Conservation (phyloP, 345 rosid species). For the Aquilaria malaccensis region DNA sequence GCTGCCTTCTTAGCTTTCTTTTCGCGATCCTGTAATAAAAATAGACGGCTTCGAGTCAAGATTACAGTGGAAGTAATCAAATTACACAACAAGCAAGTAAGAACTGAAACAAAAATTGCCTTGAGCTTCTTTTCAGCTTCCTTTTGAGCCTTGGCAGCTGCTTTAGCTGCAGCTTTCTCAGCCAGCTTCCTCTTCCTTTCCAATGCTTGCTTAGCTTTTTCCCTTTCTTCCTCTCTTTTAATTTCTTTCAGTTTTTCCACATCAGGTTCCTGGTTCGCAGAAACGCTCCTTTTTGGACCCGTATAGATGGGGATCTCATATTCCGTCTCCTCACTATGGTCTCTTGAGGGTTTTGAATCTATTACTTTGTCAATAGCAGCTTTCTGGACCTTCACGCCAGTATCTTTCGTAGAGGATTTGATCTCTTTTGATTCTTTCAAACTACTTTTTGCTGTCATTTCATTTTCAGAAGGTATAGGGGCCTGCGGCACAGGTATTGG, state of each 20-base stretch:
- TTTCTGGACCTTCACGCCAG: constrained; percentile 32
- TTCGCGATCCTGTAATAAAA: constrained; percentile 68
- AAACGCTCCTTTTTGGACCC: constrained; percentile 28
- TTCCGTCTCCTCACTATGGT: constrained; percentile 27
- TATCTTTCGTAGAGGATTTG: constrained; percentile 33
- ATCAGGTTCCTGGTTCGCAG: constrained; percentile 38
- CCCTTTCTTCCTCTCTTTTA: constrained; percentile 83
- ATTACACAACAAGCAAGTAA: not conserved
- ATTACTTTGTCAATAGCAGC: constrained; percentile 26
- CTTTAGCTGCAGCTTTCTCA: constrained; percentile 87
- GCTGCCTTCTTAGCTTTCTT: constrained; percentile 83
- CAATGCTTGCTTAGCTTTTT: constrained; percentile 79
- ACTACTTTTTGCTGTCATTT: constrained; percentile 37
- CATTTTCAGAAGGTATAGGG: constrained; percentile 24
- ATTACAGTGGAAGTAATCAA: constrained; percentile 8
- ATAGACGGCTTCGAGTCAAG: no score
- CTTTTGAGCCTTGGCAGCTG: constrained; percentile 82
- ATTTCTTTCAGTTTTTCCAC: constrained; percentile 70
- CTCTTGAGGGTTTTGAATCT: constrained; percentile 28
- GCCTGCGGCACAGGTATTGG: constrained; percentile 43
- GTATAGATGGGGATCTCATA: constrained; percentile 17
- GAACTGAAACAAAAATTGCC: constrained; percentile 35
- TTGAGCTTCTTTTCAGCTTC: constrained; percentile 90
- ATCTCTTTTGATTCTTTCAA: constrained; percentile 60
- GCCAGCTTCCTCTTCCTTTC: constrained; percentile 96